Base-by-base conservation (phyloP, 495 filamentous ascomycete genomes). In the Sphaerosporella brunnea region DNA sequence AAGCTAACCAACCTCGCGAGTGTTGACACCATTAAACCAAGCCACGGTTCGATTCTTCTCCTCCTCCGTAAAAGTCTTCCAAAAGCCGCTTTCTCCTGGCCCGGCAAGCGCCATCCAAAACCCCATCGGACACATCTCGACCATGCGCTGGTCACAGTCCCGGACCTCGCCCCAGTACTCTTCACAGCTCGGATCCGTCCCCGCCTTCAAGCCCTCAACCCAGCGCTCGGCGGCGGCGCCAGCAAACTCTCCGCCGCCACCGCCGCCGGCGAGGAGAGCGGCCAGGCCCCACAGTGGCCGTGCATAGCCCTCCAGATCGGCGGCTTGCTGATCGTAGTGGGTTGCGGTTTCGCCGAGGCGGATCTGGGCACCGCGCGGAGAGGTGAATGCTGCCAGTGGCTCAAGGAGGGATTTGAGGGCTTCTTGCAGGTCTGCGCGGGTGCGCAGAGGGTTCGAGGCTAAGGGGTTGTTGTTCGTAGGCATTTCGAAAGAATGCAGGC, bases 71-170 rank as follows among this genome's bases (percentile, higher is more conserved):
- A 87, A 64, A 1, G 71, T 71, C 32, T 75, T 64, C 81, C 80
- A 87, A 48, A 87, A 76, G 49, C 66, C 64, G 16, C 48, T 45
- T 9, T 39, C 36, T 5, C 36, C 36, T 16, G 36, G 36, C 19
- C 43, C 43, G 13, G 26, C 34, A 2, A 21, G 36, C 23, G 16
- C 47, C 48, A 49, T 50, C 51, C 7, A 58, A 55, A 55, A 65
- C 8, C 73, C 73, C 47, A 85, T 68, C 10, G 80, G 80, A 54
- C 79, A 84, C 72, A 84, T 82, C 60, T 84, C 82, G 16, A 84
- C 81, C 79, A 84, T 85, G n/a, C 81, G 66, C 67, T 85, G 80
- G 52, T 85, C 80, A 46, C 75, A 71, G 56, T 82, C 79, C 51
- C 75, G 68, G 45, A 79, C 75, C 30, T 72, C 71, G 3, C 80